These are phyloP conservation scores for Trichoderma hamatum DNA, from an alignment of 2,329 filamentous ascomycete genomes.

Conservation along the genomic window DNA sequence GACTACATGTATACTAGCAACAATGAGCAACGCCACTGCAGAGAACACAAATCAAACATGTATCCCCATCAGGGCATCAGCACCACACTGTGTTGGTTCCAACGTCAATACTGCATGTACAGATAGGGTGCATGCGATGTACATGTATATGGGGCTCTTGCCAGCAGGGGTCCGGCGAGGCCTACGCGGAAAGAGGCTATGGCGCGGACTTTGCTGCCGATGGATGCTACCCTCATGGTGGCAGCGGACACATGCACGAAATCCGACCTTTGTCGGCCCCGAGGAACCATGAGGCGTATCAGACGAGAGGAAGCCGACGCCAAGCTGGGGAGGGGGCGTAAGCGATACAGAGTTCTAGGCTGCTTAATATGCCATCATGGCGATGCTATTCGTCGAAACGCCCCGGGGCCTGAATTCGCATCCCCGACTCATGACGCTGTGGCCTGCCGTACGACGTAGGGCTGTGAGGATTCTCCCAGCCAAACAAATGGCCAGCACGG, in stretches of 20 bases:
- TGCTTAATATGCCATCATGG: background rate
- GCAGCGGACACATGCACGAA: background rate
- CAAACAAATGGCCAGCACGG: constrained; percentile 3
- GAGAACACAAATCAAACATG: background rate
- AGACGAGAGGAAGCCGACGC: background rate
- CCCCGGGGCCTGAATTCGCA: background rate
- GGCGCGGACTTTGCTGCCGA: background rate
- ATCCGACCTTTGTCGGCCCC: background rate
- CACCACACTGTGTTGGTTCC: constrained; percentile 18
- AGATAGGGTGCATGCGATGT: constrained; percentile 12
- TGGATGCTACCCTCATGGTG: constrained; percentile 22
- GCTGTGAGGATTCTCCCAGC: background rate
- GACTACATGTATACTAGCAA: background rate
- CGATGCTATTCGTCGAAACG: constrained; percentile 14
- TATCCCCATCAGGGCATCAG: constrained; percentile 3
- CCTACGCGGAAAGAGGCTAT: background rate
- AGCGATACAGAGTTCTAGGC: background rate
- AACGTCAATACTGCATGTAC: background rate
- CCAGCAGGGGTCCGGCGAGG: background rate
- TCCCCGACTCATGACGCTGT: background rate
- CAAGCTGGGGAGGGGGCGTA: background rate
- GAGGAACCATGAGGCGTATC: background rate
- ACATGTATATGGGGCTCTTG: background rate
- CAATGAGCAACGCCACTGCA: background rate
- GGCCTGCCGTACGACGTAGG: background rate